phyloP scores from a whole-genome alignment of 2,329 filamentous ascomycete genomes.

The Venturia nashicola region DNA sequence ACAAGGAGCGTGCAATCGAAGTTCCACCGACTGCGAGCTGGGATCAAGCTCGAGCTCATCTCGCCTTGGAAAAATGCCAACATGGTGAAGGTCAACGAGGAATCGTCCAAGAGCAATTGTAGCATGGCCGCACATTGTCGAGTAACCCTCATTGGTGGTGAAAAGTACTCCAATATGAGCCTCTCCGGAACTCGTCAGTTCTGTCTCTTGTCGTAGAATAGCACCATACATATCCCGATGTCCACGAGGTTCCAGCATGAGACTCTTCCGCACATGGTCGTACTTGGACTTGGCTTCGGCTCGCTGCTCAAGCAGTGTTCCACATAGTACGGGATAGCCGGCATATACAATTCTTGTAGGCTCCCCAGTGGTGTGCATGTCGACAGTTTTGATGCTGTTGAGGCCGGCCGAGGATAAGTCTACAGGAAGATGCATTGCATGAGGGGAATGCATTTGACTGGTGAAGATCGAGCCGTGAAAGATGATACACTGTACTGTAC shows the following conservation, averaged over 20 bases:
- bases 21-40: slow-evolving; percentile 14
- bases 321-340: slow-evolving; percentile 25
- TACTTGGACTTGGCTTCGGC: slow-evolving; percentile 24
- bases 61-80: slow-evolving; percentile 26
- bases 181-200: slow-evolving; percentile 25
- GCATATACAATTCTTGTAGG: slow-evolving; percentile 34
- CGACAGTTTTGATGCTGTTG: slow-evolving; percentile 8
- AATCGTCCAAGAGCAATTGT: slow-evolving; percentile 36
- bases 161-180: slow-evolving; percentile 38
- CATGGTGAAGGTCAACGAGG: slow-evolving; percentile 23
- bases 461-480: too few relatives aligned
- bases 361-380: slow-evolving; percentile 37
- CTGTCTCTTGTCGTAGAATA: slow-evolving; percentile 30
- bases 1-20: slow-evolving; percentile 34
- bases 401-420: background rate
- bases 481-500: too few relatives aligned
- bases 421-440: background rate
- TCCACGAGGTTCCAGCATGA: slow-evolving; percentile 37
- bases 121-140: slow-evolving; percentile 40
- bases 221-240: slow-evolving; percentile 42
- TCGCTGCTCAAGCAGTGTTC: slow-evolving; percentile 29
- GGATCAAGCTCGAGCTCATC: slow-evolving; percentile 20
- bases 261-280: slow-evolving; percentile 28
- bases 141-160: slow-evolving; percentile 35
- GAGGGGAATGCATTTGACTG: too few relatives aligned